phyloP scores from a whole-genome alignment of 2,329 filamentous ascomycete species.

The Zelopaecilomyces penicillatus region DNA sequence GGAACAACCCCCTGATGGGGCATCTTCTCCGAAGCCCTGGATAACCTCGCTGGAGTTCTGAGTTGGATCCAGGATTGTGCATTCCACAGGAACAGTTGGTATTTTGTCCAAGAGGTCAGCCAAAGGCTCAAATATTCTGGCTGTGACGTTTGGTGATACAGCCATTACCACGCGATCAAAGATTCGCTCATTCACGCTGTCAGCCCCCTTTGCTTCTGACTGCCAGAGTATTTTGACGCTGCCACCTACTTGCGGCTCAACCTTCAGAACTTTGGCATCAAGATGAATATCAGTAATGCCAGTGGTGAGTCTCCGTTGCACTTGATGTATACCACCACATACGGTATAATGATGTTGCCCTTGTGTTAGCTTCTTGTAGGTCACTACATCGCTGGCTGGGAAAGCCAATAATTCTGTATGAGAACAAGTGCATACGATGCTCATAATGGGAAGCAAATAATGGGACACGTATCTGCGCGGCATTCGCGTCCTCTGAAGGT shows the following conservation, averaged over 20 bases:
- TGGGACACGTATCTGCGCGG: slow-evolving; percentile 37
- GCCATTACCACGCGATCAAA: slow-evolving; percentile 48
- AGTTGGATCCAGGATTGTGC: slow-evolving; percentile 30
- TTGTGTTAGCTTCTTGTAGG: slow-evolving; percentile 40
- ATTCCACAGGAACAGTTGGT: slow-evolving; percentile 40
- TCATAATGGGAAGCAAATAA: slow-evolving; percentile 47
- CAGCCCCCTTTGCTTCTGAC: slow-evolving; percentile 7
- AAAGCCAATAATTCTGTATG: slow-evolving; percentile 42
- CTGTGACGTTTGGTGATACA: slow-evolving; percentile 45
- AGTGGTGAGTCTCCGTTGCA: slow-evolving; percentile 36
- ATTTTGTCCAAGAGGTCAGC: slow-evolving; percentile 29
- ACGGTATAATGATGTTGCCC: slow-evolving; percentile 43
- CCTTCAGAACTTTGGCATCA: slow-evolving; percentile 27
- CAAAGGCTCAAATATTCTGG: slow-evolving; percentile 37
- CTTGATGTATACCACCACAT: slow-evolving; percentile 38
- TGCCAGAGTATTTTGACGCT: slow-evolving; percentile 28
- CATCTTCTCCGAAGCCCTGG: slow-evolving; percentile 1
- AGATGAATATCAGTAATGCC: slow-evolving; percentile 33
- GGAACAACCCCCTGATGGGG: slow-evolving; percentile 14
- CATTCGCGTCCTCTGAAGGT: slow-evolving; percentile 40
- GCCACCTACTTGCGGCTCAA: slow-evolving; percentile 17
- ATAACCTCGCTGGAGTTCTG: slow-evolving; percentile 6
- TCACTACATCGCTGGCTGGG: slow-evolving; percentile 43
- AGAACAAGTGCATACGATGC: slow-evolving; percentile 46
- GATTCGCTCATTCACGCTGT: slow-evolving; percentile 17